A percentile compares a stretch with the other conserved stretches of the same genome.
Conservation (phyloP, 2,329 filamentous ascomycete species). For the Verticillium klebahnii region DNA sequence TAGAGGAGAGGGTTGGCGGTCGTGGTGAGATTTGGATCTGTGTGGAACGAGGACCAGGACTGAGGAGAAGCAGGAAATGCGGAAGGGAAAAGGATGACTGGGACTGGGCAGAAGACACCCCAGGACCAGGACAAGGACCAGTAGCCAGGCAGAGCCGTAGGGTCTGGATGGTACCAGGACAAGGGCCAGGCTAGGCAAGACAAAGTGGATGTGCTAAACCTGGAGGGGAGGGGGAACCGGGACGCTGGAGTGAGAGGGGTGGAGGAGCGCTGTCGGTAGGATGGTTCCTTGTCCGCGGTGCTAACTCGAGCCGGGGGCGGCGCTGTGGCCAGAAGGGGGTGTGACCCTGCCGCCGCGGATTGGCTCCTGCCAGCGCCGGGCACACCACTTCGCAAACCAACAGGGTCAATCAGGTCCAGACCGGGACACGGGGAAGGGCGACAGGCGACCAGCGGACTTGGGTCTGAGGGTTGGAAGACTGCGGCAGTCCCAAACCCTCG, state of each 20-base stretch:
- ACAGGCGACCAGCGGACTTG: not conserved
- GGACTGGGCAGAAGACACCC: not conserved
- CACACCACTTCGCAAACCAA: not conserved
- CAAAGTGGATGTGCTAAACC: not conserved
- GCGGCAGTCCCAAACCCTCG: not conserved
- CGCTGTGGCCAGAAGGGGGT: not conserved
- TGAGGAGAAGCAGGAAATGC: not conserved
- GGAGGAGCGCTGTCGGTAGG: not conserved
- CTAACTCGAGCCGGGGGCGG: not conserved
- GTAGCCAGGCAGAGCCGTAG: not conserved
- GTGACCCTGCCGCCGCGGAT: not conserved
- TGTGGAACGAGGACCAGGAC: not conserved
- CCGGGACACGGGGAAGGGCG: not conserved
- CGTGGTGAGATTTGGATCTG: not conserved
- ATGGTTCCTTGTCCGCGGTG: not conserved
- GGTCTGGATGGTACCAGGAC: not conserved
- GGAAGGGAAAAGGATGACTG: not conserved
- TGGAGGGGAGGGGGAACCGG: not conserved
- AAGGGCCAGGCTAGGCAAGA: not conserved
- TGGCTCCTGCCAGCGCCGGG: not conserved
- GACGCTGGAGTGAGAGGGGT: not conserved
- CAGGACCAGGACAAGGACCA: not conserved
- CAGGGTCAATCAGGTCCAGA: not conserved
- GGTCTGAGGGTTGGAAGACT: not conserved
- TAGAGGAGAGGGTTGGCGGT: not conserved